Percentiles rank a stretch among this genome's conserved stretches.
Conservation (phyloP, 306 rosid genomes). For the Quercus berberidifolia region DNA sequence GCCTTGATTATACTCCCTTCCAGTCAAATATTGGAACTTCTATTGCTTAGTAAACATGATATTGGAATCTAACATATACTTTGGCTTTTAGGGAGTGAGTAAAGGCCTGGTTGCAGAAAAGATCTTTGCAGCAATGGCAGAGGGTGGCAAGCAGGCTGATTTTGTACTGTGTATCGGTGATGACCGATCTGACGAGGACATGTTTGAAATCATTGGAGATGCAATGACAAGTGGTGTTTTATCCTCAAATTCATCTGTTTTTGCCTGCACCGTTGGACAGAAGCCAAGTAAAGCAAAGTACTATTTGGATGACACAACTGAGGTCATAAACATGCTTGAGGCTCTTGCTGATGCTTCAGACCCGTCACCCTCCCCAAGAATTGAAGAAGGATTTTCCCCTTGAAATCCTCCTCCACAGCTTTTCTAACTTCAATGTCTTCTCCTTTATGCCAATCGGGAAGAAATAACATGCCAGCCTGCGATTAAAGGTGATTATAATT, state of each 20-base stretch:
- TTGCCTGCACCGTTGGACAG: conserved; percentile 73
- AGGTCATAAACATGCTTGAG: conserved; percentile 52
- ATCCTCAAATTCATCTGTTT: conserved; percentile 38
- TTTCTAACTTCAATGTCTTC: conserved; percentile 15
- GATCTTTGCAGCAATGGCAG: conserved; percentile 45
- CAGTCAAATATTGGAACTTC: background rate
- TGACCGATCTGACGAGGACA: conserved; percentile 71
- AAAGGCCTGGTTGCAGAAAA: conserved; percentile 66
- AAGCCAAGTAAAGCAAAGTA: conserved; percentile 76
- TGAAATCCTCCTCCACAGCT: conserved; percentile 1
- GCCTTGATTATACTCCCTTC: background rate
- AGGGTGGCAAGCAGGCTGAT: conserved; percentile 48
- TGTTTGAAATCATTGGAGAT: conserved; percentile 58
- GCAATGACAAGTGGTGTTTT: conserved; percentile 32
- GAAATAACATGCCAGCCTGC: conserved; percentile 10
- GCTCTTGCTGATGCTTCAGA: conserved; percentile 55
- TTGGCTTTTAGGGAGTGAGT: conserved; percentile 51
- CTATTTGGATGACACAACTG: conserved; percentile 60
- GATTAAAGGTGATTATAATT: conserved; percentile 6
- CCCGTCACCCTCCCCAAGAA: conserved; percentile 25
- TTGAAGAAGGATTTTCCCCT: conserved; percentile 17
- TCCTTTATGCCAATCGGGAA: background rate
- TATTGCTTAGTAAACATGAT: background rate
- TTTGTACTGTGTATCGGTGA: conserved; percentile 64
- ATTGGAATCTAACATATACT: conserved; percentile 4